These are phyloP conservation scores for Clarkia xantiana DNA, from an alignment of 345 rosid species.

Conservation along the genomic window DNA sequence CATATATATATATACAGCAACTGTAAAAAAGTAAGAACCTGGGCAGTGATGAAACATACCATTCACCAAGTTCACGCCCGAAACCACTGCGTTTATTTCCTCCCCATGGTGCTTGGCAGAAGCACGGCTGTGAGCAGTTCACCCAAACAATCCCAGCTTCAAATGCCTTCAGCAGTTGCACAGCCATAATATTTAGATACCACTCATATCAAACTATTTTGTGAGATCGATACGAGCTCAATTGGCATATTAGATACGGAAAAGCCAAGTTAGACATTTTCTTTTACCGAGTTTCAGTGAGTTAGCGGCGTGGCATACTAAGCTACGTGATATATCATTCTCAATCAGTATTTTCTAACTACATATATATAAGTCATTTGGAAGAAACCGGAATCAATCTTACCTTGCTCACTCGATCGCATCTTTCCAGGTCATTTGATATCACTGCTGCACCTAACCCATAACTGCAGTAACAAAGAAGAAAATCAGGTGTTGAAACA, in stretches of 20 bases:
- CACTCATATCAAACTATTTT: no score
- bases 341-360: no score
- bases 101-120: conserved; percentile 98
- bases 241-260: no score
- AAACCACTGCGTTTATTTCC: conserved; percentile 92
- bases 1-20: neutral
- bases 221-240: no score
- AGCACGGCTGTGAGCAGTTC: conserved; percentile 98
- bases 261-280: no score
- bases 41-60: conserved; percentile 20
- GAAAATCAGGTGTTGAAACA: no score
- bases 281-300: no score
- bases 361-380: neutral
- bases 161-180: conserved; percentile 37
- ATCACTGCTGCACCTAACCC: conserved; percentile 84
- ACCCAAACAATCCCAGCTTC: conserved; percentile 82
- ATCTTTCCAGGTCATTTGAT: conserved; percentile 79
- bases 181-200: no score
- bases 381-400: conserved; percentile 5
- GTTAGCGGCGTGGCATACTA: no score
- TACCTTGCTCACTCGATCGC: conserved; percentile 92
- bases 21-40: neutral
- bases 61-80: conserved; percentile 94
- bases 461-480: conserved; percentile 26
- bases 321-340: no score